phyloP scores from a whole-genome alignment of 2,329 filamentous ascomycete genomes.

The Didymella arachidicola region DNA sequence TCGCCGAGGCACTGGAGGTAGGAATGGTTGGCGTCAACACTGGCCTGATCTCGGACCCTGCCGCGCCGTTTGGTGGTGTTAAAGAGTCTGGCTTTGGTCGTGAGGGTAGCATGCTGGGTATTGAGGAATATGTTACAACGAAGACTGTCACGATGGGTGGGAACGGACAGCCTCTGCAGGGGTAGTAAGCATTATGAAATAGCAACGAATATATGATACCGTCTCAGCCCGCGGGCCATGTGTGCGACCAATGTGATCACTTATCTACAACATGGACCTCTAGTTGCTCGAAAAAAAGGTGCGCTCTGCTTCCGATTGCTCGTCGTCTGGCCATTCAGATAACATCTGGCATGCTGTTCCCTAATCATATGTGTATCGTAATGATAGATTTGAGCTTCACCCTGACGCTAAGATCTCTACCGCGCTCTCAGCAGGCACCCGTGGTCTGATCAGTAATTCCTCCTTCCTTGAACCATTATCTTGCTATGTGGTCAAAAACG shows the following conservation, averaged over 20 bases:
- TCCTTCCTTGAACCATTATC: not conserved
- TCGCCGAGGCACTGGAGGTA: conserved; percentile 75
- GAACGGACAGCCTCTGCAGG: conserved; percentile 66
- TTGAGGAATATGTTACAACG: conserved; percentile 58
- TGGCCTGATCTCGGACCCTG: conserved; percentile 58
- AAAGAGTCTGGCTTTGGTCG: conserved; percentile 61
- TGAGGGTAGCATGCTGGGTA: conserved; percentile 60
- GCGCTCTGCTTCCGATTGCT: not conserved
- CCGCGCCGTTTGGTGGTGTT: conserved; percentile 58
- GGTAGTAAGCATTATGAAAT: conserved; percentile 20
- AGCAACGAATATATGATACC: not conserved
- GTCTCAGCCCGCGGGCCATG: not conserved
- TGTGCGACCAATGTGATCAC: not conserved
- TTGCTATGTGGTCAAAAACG: not conserved
- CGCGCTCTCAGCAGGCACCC: not conserved
- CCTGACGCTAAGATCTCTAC: not conserved
- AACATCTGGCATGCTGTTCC: not conserved
- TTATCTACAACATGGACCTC: not conserved
- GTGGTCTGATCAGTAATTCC: not conserved
- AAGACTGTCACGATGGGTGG: conserved; percentile 66
- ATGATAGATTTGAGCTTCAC: not conserved
- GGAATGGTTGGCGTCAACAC: conserved; percentile 79
- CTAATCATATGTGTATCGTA: not conserved
- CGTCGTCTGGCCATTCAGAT: not conserved
- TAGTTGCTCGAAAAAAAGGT: not conserved